Evolutionary conservation across 2,329 filamentous ascomycete genomes (phyloP).

Genomic region (Chaetomiaceae sp.): DNA sequence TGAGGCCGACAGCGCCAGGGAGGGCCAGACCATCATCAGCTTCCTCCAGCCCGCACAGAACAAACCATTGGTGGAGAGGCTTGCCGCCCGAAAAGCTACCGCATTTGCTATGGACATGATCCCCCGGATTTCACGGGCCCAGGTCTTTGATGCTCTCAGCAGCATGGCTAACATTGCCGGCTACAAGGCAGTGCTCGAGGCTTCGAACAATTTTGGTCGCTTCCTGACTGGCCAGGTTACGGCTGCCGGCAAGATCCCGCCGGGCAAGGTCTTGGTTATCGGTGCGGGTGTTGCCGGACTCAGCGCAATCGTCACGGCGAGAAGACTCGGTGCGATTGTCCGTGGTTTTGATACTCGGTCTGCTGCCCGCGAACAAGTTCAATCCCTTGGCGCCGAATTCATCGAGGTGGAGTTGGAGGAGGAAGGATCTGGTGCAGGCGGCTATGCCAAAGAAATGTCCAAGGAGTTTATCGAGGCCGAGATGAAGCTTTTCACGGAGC

Average conservation of each 20-base stretch:
- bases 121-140: conserved; percentile 81
- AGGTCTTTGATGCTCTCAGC: conserved; percentile 82
- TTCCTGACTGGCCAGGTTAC: conserved; percentile 88
- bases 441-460: conserved; percentile 92
- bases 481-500: conserved; percentile 87
- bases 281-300: conserved; percentile 85
- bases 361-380: conserved; percentile 84
- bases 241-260: conserved; percentile 84
- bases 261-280: conserved; percentile 85
- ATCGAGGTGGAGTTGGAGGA: conserved; percentile 82
- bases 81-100: conserved; percentile 67
- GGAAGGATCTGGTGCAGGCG: conserved; percentile 77
- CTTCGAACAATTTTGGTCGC: conserved; percentile 82
- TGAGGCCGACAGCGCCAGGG: conserved; percentile 64
- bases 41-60: conserved; percentile 83
- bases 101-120: conserved; percentile 91
- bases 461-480: conserved; percentile 90
- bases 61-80: conserved; percentile 65
- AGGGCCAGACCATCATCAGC: conserved; percentile 71
- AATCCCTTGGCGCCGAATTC: conserved; percentile 85
- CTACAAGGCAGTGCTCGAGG: conserved; percentile 87
- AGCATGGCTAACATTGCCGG: conserved; percentile 95
- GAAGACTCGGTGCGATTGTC: conserved; percentile 82
- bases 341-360: conserved; percentile 86
- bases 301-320: conserved; percentile 81